Percentiles rank a stretch among this genome's conserved stretches.
Evolutionary conservation across 2,329 filamentous ascomycete genomes (phyloP).

Genomic region (Blumeria graminis): DNA sequence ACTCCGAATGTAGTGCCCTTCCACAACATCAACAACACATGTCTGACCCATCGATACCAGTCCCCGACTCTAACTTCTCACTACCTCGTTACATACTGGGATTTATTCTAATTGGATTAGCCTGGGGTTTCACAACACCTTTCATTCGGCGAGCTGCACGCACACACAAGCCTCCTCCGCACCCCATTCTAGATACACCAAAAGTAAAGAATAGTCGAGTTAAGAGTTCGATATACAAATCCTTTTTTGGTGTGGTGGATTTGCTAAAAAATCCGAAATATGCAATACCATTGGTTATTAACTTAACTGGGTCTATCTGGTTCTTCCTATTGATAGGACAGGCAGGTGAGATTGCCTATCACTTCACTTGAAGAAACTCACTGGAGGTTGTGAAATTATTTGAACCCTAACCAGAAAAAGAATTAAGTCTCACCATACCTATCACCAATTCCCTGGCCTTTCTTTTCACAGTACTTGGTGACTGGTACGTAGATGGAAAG

Average conservation of each 20-base stretch:
- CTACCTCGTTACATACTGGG: conserved; percentile 62
- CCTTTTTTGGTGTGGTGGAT: conserved; percentile 54
- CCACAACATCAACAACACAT: too few species aligned
- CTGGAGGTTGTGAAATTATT: not conserved
- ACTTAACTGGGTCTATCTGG: conserved; percentile 85
- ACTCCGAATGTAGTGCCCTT: too few species aligned
- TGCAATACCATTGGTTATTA: conserved; percentile 61
- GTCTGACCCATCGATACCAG: too few species aligned
- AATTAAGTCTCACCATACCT: conserved; percentile 77
- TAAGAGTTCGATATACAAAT: conserved; percentile 33
- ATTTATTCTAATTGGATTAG: conserved; percentile 74
- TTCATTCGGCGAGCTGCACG: conserved; percentile 78
- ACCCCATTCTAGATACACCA: conserved; percentile 27
- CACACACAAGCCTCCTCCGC: conserved; percentile 39
- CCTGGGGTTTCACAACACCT: conserved; percentile 79
- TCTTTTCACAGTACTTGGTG: conserved; percentile 81
- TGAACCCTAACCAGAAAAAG: conserved; percentile 20
- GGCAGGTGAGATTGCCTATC: conserved; percentile 37
- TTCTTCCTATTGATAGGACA: conserved; percentile 87
- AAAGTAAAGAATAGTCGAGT: conserved; percentile 33
- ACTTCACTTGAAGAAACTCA: not conserved
- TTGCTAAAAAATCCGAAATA: conserved; percentile 62
- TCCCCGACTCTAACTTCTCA: conserved; percentile 7
- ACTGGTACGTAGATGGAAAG: conserved; percentile 87
- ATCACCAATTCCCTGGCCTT: conserved; percentile 90